Conservation (phyloP, 352 stramenopile genomes). For the Aphanomyces astaci region DNA sequence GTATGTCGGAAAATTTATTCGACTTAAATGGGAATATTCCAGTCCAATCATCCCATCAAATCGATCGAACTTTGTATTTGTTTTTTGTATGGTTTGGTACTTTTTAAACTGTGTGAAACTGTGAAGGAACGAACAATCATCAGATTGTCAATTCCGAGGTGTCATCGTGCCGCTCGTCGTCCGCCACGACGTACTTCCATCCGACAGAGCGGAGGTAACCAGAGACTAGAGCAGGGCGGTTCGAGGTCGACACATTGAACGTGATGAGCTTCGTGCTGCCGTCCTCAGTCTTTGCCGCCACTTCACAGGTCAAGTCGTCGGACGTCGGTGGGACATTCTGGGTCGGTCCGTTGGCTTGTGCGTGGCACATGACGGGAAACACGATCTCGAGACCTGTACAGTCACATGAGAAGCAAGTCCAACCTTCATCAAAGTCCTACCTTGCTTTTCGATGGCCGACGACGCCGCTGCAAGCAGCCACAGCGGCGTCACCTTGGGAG, state of each 20-base stretch:
- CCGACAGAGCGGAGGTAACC: slow-evolving; percentile 20
- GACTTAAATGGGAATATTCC: too few relatives aligned
- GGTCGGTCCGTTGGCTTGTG: not conserved
- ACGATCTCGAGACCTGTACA: not conserved
- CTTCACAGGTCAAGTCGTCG: not conserved
- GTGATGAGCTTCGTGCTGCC: not conserved
- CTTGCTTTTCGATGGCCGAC: slow-evolving; percentile 11
- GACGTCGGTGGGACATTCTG: not conserved
- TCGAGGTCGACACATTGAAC: slow-evolving; percentile 7
- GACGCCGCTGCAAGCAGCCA: slow-evolving; percentile 10
- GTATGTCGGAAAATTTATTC: too few relatives aligned
- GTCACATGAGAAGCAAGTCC: not conserved
- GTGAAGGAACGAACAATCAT: too few relatives aligned
- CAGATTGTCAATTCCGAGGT: not conserved
- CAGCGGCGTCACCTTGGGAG: slow-evolving; percentile 1
- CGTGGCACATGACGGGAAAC: slow-evolving; percentile 15
- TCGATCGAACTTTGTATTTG: too few relatives aligned
- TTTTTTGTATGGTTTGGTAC: too few relatives aligned
- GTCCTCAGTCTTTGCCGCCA: slow-evolving; percentile 6
- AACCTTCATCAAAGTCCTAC: not conserved
- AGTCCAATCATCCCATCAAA: too few relatives aligned
- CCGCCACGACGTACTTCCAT: slow-evolving; percentile 14
- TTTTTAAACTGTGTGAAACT: too few relatives aligned
- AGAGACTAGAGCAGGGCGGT: not conserved
- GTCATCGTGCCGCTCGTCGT: not conserved